A percentile compares a stretch with the other conserved stretches of the same genome.
Evolutionary conservation across 208 protist species (phyloP).

Genomic region (Trypanosoma theileri): DNA sequence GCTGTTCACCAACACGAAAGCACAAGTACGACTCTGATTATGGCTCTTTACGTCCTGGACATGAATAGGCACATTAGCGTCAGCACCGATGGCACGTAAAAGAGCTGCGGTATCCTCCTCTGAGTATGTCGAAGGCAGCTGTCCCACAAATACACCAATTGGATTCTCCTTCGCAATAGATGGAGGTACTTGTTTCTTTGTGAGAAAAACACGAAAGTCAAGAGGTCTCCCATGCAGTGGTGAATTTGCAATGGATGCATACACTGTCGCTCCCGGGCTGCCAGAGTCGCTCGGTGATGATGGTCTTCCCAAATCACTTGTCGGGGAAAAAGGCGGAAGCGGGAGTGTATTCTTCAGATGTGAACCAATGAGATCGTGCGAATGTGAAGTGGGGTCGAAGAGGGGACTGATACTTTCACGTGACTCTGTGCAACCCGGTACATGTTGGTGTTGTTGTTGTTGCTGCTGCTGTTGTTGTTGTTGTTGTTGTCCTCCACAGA

Average conservation of each 20-base stretch:
- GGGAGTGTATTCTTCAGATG: background rate
- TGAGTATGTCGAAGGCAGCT: slow-evolving; percentile 73
- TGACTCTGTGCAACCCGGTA: background rate
- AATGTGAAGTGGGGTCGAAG: background rate
- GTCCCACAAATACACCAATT: slow-evolving; percentile 77
- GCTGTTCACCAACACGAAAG: slow-evolving; percentile 81
- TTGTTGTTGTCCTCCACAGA: background rate
- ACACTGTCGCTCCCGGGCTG: slow-evolving; percentile 42
- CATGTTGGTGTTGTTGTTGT: background rate
- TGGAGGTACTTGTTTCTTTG: slow-evolving; percentile 34
- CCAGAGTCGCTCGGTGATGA: background rate
- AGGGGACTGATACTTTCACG: slow-evolving; percentile 9
- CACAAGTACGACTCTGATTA: slow-evolving; percentile 76
- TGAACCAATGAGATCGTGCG: slow-evolving; percentile 2
- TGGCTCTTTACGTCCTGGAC: slow-evolving; percentile 81
- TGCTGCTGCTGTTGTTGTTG: background rate
- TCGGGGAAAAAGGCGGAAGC: background rate
- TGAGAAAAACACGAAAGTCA: slow-evolving; percentile 54
- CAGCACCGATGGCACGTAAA: slow-evolving; percentile 58
- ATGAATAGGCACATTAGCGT: slow-evolving; percentile 49
- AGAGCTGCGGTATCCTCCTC: slow-evolving; percentile 74
- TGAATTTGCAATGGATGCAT: slow-evolving; percentile 38
- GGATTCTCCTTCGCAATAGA: slow-evolving; percentile 46
- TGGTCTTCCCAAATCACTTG: background rate
- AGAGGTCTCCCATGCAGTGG: slow-evolving; percentile 46